Evolutionary conservation across 2,329 filamentous ascomycete species (phyloP), one percentile per base, ranked within the genome.

Genomic region (Clarireedia paspali): DNA sequence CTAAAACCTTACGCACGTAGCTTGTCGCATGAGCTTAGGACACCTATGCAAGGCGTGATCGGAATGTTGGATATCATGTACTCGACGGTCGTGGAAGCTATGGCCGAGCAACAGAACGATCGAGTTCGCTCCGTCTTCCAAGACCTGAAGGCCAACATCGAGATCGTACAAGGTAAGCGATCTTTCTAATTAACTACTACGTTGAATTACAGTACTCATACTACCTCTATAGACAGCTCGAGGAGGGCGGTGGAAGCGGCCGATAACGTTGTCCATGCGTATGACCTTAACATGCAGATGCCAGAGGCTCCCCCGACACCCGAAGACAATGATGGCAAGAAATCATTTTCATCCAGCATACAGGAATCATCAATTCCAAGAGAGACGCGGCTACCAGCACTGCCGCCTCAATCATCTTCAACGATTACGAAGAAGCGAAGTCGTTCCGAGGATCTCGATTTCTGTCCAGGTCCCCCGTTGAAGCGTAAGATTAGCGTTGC

Each of bases 21-120:
- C 64, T 70, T 89, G 34, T 89, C 85, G 0, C 85, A 89, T 62
- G 85, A 89, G 66, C 69, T 89, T 47, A 75, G 85, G 59, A 89
- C 85, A 3, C 85, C 85, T 1, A 88, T 89, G 84, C 85, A 89
- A 68, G 85, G 85, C 44, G 83, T 89, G 6, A 84, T 89, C 14
- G 85, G 85, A 6, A 88, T 88, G 85, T 72, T 89, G 45, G 85
- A 89, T 70, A 83, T 89, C 58, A 88, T 89, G 83, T 83, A 88
- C 70, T 82, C 84, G 3, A 87, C 83, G 2, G 82, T 88, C 2
- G 77, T 85, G 57, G 85, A 88, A 66, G 82, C 82, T 17, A 77
- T 83, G 6, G 77, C 81, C 59, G 75, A 73, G 39, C 76, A 80
- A 58, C 70, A 71, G 9, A 77, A 80, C 57, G 66, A 76, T 5